phyloP scores from a whole-genome alignment of 129 eudicot species.

The Flaveria sonorensis region DNA sequence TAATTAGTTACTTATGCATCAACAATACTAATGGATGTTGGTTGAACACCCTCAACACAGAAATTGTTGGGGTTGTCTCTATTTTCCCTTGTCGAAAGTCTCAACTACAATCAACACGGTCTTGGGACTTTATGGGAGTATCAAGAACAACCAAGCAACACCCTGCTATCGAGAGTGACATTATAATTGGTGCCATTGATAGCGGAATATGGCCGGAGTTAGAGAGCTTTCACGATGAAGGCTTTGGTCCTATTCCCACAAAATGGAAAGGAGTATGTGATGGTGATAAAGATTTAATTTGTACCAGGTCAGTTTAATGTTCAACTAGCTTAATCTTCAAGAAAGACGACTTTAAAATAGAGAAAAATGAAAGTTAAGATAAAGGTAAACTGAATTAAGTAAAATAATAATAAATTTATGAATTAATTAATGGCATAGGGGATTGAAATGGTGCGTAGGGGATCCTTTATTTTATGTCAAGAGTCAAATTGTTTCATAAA shows the following conservation, averaged over 20 bases:
- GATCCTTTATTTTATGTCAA: too few species aligned
- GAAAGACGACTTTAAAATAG: too few species aligned
- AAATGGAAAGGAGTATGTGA: constrained; percentile 63
- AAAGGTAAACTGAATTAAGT: too few species aligned
- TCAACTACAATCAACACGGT: constrained; percentile 50
- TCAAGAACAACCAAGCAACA: constrained; percentile 16
- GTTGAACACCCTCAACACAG: constrained; percentile 19
- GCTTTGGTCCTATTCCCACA: constrained; percentile 42
- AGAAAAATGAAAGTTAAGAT: too few species aligned
- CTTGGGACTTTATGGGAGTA: constrained; percentile 59
- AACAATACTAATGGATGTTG: not conserved
- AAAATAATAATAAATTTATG: too few species aligned
- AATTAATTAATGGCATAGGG: too few species aligned
- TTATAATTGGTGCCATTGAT: constrained; percentile 46
- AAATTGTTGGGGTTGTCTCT: constrained; percentile 36
- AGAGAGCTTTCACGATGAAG: constrained; percentile 47
- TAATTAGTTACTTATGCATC: not conserved
- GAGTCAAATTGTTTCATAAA: too few species aligned
- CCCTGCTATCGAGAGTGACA: constrained; percentile 29
- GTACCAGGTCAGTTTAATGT: constrained; percentile 48
- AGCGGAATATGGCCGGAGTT: constrained; percentile 62
- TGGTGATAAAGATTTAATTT: constrained; percentile 45
- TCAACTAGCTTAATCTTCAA: too few species aligned
- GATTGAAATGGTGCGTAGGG: too few species aligned
- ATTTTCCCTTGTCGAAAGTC: constrained; percentile 40